Percentiles rank a stretch among this genome's conserved stretches.
Conservation (phyloP, 228 moss, liverwort and hornwort species). For the Sphagnum magellanicum region DNA sequence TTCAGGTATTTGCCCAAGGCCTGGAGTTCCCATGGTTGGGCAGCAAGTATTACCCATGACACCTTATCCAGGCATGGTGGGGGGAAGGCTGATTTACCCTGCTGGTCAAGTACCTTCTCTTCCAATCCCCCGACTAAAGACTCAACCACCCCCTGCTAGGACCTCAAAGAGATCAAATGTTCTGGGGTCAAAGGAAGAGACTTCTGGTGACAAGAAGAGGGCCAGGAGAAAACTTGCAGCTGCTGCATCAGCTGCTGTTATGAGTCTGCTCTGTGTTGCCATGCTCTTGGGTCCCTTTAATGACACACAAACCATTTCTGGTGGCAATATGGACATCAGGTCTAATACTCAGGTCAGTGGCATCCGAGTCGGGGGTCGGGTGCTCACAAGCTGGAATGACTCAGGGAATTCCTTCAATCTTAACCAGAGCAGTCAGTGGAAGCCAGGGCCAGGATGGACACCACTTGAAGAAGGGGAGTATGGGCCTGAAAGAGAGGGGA, state of each 20-base stretch:
- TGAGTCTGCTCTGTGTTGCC: slow-evolving; percentile 51
- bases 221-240: slow-evolving; percentile 37
- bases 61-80: slow-evolving; percentile 41
- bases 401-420: slow-evolving; percentile 10
- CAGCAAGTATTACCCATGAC: slow-evolving; percentile 32
- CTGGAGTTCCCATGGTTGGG: slow-evolving; percentile 31
- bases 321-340: slow-evolving; percentile 9
- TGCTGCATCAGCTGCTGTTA: slow-evolving; percentile 39
- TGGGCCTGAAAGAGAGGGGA: slow-evolving; percentile 41
- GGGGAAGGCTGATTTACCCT: slow-evolving; percentile 33
- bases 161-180: slow-evolving; percentile 39
- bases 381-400: slow-evolving; percentile 44
- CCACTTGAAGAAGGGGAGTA: slow-evolving; percentile 34
- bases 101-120: slow-evolving; percentile 46
- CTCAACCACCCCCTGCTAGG: slow-evolving; percentile 23
- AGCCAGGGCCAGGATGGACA: slow-evolving; percentile 15
- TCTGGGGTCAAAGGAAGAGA: slow-evolving; percentile 17
- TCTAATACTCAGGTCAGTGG: slow-evolving; percentile 13
- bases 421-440: slow-evolving; percentile 15
- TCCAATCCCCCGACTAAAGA: slow-evolving; percentile 53
- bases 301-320: too few relatives aligned
- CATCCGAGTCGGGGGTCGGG: slow-evolving; percentile 34
- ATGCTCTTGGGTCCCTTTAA: slow-evolving; percentile 51
- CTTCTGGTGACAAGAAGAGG: slow-evolving; percentile 27
- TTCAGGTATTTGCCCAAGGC: slow-evolving; percentile 30